Conservation (phyloP, 768 basidiomycete genomes). For the Hygrophorus russula region DNA sequence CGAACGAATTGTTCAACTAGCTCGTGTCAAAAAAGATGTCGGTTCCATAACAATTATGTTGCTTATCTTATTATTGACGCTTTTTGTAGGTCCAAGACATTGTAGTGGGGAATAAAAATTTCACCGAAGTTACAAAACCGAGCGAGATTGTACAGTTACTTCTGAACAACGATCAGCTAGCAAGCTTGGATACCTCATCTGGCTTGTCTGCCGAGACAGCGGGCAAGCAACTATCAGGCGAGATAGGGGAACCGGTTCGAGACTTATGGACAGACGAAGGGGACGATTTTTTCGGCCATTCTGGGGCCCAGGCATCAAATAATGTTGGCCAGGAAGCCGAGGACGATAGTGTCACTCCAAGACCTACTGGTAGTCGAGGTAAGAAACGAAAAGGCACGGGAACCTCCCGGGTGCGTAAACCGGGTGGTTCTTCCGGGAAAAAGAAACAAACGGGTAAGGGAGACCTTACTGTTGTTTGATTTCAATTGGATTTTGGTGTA, state of each 20-base stretch:
- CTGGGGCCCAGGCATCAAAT: slow-evolving; percentile 17
- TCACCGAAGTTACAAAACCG: slow-evolving; percentile 87
- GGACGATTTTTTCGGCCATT: slow-evolving; percentile 75
- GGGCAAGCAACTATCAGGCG: slow-evolving; percentile 18
- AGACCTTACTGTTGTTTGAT: too few species aligned
- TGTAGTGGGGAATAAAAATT: slow-evolving; percentile 93
- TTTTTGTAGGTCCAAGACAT: slow-evolving; percentile 85
- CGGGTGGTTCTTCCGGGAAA: not conserved
- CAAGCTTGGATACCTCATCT: slow-evolving; percentile 43
- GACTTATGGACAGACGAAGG: slow-evolving; percentile 84
- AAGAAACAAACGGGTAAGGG: not conserved
- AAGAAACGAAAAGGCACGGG: slow-evolving; percentile 11
- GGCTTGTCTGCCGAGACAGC: slow-evolving; percentile 21
- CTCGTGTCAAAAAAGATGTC: slow-evolving; percentile 95
- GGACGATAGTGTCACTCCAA: slow-evolving; percentile 25
- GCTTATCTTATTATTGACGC: slow-evolving; percentile 1
- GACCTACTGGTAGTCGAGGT: slow-evolving; percentile 28
- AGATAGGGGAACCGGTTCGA: slow-evolving; percentile 27
- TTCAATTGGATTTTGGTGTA: too few species aligned
- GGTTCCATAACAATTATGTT: slow-evolving; percentile 13
- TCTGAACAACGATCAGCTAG: slow-evolving; percentile 90
- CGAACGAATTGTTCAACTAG: slow-evolving; percentile 93
- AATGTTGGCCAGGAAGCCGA: slow-evolving; percentile 20
- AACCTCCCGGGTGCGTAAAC: not conserved
- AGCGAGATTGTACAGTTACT: slow-evolving; percentile 95